phyloP scores from a whole-genome alignment of 2,329 filamentous ascomycete genomes.

The Aspergillus sp. region DNA sequence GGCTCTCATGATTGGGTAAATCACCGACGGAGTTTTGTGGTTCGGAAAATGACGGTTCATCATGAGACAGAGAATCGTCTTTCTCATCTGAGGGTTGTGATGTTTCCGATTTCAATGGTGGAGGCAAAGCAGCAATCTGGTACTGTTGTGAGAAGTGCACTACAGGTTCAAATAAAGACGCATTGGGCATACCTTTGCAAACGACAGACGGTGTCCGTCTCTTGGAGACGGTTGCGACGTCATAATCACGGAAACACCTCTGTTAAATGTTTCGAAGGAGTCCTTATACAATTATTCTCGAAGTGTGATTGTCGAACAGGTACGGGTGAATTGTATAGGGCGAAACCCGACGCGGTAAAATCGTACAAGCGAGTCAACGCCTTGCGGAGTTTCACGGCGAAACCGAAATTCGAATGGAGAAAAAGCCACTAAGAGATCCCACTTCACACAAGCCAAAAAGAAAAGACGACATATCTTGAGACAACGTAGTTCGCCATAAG shows the following conservation, averaged over 20 bases:
- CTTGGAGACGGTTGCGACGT: constrained; percentile 30
- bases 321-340: constrained; percentile 21
- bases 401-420: constrained; percentile 33
- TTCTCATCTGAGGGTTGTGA: constrained; percentile 27
- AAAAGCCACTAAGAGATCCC: constrained; percentile 40
- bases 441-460: constrained; percentile 45
- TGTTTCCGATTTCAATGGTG: constrained; percentile 29
- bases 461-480: constrained; percentile 47
- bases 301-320: constrained; percentile 15
- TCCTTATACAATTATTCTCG: constrained; percentile 9
- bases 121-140: constrained; percentile 47
- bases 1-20: constrained; percentile 20
- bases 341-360: constrained; percentile 21
- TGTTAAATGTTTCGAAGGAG: constrained; percentile 6
- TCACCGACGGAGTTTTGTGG: constrained; percentile 19
- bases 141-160: constrained; percentile 20
- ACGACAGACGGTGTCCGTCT: constrained; percentile 56
- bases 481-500: constrained; percentile 43
- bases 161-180: neutral
- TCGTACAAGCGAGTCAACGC: constrained; percentile 22
- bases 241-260: constrained; percentile 27
- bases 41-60: constrained; percentile 19
- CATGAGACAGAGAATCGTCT: constrained; percentile 22
- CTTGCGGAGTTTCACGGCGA: constrained; percentile 24
- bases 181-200: constrained; percentile 67